phyloP scores from a whole-genome alignment of 75 land plant species.

The Pinus tabuliformis region DNA sequence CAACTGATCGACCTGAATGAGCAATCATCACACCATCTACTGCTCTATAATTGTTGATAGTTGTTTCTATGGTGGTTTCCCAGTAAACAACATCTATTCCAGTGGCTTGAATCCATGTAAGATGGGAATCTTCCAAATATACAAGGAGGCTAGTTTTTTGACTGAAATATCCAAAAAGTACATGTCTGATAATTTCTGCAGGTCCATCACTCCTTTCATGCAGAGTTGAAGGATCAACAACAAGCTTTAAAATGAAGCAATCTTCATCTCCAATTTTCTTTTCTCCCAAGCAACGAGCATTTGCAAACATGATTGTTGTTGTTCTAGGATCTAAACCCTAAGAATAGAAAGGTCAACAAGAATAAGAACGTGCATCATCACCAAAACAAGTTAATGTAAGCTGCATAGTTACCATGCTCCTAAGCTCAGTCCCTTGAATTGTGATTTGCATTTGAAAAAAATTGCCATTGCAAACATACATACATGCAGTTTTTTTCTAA shows the following conservation, averaged over 20 bases:
- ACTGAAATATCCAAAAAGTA: constrained; percentile 66
- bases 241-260: constrained; percentile 60
- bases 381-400: too few relatives aligned
- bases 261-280: constrained; percentile 41
- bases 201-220: constrained; percentile 51
- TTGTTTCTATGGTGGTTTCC: constrained; percentile 68
- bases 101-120: constrained; percentile 50
- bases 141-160: constrained; percentile 70
- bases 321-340: constrained; percentile 72
- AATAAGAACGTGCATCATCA: too few relatives aligned
- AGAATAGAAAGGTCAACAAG: background rate
- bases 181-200: constrained; percentile 64
- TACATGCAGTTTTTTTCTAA: too few relatives aligned
- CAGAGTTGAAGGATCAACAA: constrained; percentile 39
- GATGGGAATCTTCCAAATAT: constrained; percentile 64
- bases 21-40: constrained; percentile 15
- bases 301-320: constrained; percentile 48
- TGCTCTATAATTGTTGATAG: constrained; percentile 53
- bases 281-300: constrained; percentile 14
- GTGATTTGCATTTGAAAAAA: too few relatives aligned
- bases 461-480: too few relatives aligned
- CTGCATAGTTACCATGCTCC: too few relatives aligned
- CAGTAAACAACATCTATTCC: constrained; percentile 46
- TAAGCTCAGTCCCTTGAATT: too few relatives aligned
- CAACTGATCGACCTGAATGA: constrained; percentile 50